Conservation (phyloP, 257 asterid species). For the Solanum clarkiae region DNA sequence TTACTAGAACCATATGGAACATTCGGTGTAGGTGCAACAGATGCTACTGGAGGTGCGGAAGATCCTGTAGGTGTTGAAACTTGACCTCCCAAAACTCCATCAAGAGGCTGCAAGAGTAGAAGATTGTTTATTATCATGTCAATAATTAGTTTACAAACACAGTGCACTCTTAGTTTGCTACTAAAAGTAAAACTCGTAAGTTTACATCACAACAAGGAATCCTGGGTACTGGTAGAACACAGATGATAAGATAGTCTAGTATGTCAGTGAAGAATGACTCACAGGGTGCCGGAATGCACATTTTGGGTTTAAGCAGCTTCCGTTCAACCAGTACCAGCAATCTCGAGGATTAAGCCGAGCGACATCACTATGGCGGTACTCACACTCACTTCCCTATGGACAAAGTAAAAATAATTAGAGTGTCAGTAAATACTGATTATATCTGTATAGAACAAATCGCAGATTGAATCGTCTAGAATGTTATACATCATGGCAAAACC, state of each 20-base stretch:
- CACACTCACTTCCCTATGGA: constrained; percentile 74
- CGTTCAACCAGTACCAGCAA: constrained; percentile 78
- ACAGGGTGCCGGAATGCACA: constrained; percentile 88
- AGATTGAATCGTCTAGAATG: neutral
- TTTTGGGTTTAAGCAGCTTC: constrained; percentile 79
- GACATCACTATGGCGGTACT: constrained; percentile 77
- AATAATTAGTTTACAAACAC: neutral
- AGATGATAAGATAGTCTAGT: neutral
- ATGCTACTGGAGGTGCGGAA: constrained; percentile 20
- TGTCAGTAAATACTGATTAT: neutral
- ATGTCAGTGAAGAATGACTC: constrained; percentile 13
- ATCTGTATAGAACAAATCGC: neutral
- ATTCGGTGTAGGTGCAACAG: constrained; percentile 22
- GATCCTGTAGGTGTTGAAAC: constrained; percentile 36
- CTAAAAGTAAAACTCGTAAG: neutral
- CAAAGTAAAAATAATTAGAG: neutral
- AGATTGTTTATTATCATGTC: neutral
- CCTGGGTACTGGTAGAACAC: neutral
- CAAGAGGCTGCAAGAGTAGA: constrained; percentile 56
- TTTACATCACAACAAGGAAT: neutral
- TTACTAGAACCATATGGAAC: constrained; percentile 35
- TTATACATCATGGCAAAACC: neutral
- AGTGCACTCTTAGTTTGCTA: neutral
- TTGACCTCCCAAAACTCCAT: constrained; percentile 56
- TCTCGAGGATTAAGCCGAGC: constrained; percentile 87